These are phyloP conservation scores for Suillus plorans DNA, from an alignment of 768 basidiomycete species.

Conservation along the genomic window DNA sequence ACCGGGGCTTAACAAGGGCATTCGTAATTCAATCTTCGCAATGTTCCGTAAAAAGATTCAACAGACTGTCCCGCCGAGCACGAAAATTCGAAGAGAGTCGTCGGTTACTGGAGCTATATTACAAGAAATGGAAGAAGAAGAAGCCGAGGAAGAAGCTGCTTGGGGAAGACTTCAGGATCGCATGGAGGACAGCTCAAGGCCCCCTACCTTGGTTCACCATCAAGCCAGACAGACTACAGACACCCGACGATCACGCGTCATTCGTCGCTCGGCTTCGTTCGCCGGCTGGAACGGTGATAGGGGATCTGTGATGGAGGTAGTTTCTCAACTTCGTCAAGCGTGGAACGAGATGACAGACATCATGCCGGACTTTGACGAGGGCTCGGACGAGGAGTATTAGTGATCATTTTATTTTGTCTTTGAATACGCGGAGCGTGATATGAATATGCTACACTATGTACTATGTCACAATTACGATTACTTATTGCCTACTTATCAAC, in stretches of 20 bases:
- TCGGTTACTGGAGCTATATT: neutral
- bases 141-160: neutral
- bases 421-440: neutral
- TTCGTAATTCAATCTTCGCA: conserved; percentile 8
- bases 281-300: conserved; percentile 11
- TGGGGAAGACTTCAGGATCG: too few relatives aligned
- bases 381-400: conserved; percentile 2
- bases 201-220: neutral
- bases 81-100: neutral
- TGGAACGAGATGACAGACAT: neutral
- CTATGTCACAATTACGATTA: neutral
- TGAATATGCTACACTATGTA: neutral
- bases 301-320: conserved; percentile 11
- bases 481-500: neutral
- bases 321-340: conserved; percentile 7
- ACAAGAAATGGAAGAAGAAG: neutral
- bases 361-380: neutral
- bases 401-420: neutral
- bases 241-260: neutral
- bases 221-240: neutral
- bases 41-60: conserved; percentile 6
- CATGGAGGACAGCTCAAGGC: neutral
- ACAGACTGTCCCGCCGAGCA: neutral
- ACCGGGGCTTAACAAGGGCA: conserved; percentile 6
- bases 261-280: conserved; percentile 28